Base-by-base conservation (phyloP, 768 basidiomycete genomes). In the Pleurotus eryngii region DNA sequence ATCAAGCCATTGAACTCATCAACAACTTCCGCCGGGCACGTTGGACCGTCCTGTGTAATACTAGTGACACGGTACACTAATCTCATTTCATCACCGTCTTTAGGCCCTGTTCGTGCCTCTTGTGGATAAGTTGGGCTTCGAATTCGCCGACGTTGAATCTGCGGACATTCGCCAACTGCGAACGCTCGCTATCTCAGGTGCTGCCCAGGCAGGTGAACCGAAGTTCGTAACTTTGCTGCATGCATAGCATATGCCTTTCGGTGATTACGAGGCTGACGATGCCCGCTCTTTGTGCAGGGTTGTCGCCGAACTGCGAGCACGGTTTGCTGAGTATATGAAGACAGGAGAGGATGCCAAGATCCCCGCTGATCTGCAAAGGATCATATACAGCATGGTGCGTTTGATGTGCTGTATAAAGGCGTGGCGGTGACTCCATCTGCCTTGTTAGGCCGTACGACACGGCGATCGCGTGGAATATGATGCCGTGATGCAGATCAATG, bases 401-500 rank as follows among this genome's bases (percentile, higher is more conserved):
- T 6, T 12, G 43, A 27, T n/a, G 22, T 51, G 27, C 50, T 24
- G 4, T 63, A 11, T 45, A n/a, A 35, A 24, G 20, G 22, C 24
- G 22, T 37, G n/a, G 17, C 22, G 22, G 24, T 35, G 22, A 40
- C 17, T 17, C 35, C 17, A 27, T 20, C 15, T 45, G 24, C 27
- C 46, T 35, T 9, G 30, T 35, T 59, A 90, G 85, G 86, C 86
- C 53, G 88, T 92, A 56, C 78, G 81, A 66, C 73, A 90, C 64
- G 92, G 91, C 40, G 91, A 92, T 18, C 71, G 71, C 35, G 74
- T 72, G 22, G 94, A 95, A 66, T 96, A 86, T 64, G 83, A 91
- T 35, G 85, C 86, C 38, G 76, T 89, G 42, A 77, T 85, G 63
- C 75, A 76, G 59, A 78, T 95, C 35, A 85, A 86, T 66, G 81